Base-by-base conservation (phyloP, 768 basidiomycete species). In the Jaapia argillacea region DNA sequence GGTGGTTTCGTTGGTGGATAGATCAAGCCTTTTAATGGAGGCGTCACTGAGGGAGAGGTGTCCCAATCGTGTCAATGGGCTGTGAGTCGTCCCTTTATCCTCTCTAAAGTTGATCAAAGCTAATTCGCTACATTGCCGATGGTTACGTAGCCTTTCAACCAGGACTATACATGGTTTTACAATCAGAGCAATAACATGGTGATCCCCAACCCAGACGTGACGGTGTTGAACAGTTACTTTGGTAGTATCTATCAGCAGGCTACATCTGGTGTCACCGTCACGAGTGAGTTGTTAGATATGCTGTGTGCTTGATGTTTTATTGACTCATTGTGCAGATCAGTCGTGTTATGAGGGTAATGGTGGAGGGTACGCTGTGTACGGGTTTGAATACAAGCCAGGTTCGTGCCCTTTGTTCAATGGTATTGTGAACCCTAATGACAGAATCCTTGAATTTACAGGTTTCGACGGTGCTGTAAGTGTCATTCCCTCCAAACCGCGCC, bases 61-160 rank as follows among this genome's bases (percentile, higher is more conserved):
- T 77, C 76, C 7, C 74, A 76, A 51, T 74, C 72, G 18, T 69
- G 62, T 7, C 77, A 79, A 47, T 68, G 62, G 60, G 65, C 63
- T 24, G 67, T 67, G 33, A 28, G 53, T 51, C 28, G 28, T 27
- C 18, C 7, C 28, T 10, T 16, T 16, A 33, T 33, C 16, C 28
- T 16, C 28, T 33, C 28, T 16, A 33, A 10, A 10, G 28, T 16
- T 10, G 28, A 33, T 16, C 28, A 16, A 16, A 33, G 28, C 10
- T 33, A 10, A 10, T 10, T 10, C 16, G 28, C 33, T 35, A 14
- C 4, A 36, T 26, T 2, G 28, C 13, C 18, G 10, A 24, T 23
- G 13, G 39, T 36, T 10, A 4, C 24, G 5, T 36, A 68, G 59
- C 77, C 77, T 12, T 73, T 67, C 56, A 65, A 72, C 45, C 59